Base-by-base conservation (phyloP, 1,284 basidiomycete genomes). In the Malassezia furfur region DNA sequence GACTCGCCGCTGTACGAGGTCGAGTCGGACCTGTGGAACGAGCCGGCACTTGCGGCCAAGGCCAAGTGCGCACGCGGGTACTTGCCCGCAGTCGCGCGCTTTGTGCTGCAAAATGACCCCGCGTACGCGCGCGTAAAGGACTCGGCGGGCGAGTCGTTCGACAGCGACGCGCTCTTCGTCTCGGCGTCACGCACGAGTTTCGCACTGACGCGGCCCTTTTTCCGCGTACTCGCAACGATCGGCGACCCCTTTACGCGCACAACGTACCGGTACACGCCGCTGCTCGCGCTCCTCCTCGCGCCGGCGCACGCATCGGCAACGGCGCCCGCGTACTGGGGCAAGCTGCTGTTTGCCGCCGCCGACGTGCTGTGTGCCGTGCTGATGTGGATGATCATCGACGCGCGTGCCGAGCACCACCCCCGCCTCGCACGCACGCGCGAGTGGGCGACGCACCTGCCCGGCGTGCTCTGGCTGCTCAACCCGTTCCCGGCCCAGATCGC, bases 191-290 rank as follows among this genome's bases (percentile, higher is more conserved):
- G n/a, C 4, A 11, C 22, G 3, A 21, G 52, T 52, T 70, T 62
- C 50, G 38, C 49, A 11, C 21, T 70, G 17, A 57, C 62, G 9
- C 59, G 62, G 7, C 65, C 64, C 5, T 41, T 62, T 1, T 69
- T 74, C 32, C 48, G 60, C 10, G 35, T 61, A 2, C 51, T 74
- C 1, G 72, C 70, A 8, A 43, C 58, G 10, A 12, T 72, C 7
- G 72, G 67, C 58, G 91, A 91, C 67, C 94, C 94, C 3, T 99
- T 96, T 73, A 81, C 80, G n/a, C 81, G 93, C 45, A 83, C 86
- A 60, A 99, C 94, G 1, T 99, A 94, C 75, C 85, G 93, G 5
- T 99, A 99, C 75, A 98, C 93, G 1, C 93, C 93, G 3, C 78
- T 98, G 30, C 81, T 99, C 8, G 88, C 93, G 1, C 75, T 90